A percentile compares a stretch with the other conserved stretches of the same genome.
Conservation (phyloP, 306 rosid genomes). For the Rosa multiflora region DNA sequence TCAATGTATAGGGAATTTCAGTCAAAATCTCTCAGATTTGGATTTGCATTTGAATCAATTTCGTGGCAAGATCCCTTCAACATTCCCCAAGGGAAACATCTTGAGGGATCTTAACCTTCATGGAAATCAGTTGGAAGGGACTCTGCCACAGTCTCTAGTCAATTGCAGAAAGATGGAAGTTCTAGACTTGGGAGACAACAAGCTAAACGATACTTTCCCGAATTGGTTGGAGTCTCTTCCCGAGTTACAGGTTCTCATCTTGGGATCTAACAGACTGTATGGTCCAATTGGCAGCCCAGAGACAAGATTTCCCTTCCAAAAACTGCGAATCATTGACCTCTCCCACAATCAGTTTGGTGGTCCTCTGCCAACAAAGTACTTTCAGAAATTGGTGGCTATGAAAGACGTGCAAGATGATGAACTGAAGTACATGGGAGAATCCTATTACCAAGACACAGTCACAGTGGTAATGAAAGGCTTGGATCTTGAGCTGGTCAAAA, state of each 20-base stretch:
- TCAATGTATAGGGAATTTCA: background rate
- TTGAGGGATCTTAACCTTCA: background rate
- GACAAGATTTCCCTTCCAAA: background rate
- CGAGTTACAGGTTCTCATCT: background rate
- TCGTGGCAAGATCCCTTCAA: background rate
- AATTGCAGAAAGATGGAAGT: too few species aligned
- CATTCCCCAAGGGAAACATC: background rate
- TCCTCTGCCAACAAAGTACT: background rate
- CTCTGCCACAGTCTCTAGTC: too few species aligned
- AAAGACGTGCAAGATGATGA: too few species aligned
- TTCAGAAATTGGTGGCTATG: constrained; percentile 1
- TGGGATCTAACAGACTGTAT: background rate
- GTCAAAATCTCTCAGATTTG: background rate
- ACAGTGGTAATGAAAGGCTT: background rate
- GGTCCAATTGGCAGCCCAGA: background rate
- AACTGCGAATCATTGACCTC: background rate
- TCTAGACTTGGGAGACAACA: too few species aligned
- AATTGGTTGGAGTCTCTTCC: too few species aligned
- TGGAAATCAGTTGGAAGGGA: too few species aligned
- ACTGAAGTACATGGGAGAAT: background rate
- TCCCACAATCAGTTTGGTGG: background rate
- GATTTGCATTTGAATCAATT: background rate
- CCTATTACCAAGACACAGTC: background rate
- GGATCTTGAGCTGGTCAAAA: background rate
- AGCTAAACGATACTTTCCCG: too few species aligned